Evolutionary conservation across 441 rosid genomes (phyloP).

Genomic region (Populus hybrid): DNA sequence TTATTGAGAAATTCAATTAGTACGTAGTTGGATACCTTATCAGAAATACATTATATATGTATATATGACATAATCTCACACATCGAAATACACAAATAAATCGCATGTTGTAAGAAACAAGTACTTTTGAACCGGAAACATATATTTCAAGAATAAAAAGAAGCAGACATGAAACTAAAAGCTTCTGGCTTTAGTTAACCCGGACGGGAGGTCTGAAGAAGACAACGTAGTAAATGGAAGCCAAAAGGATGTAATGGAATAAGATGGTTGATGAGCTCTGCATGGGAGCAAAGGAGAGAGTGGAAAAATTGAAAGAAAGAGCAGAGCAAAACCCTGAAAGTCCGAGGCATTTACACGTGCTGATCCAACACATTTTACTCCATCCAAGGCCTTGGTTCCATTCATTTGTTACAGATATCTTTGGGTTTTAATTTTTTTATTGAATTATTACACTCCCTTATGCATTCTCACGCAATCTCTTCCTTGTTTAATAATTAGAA

Average conservation of each 20-base stretch:
- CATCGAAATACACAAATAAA: too few relatives aligned
- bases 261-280: background rate
- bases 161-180: background rate
- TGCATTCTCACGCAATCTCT: constrained; percentile 44
- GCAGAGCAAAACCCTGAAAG: constrained; percentile 35
- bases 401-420: constrained; percentile 3
- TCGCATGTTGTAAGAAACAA: too few relatives aligned
- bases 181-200: background rate
- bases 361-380: constrained; percentile 27
- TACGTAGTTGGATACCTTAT: too few relatives aligned
- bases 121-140: background rate
- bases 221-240: background rate
- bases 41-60: too few relatives aligned
- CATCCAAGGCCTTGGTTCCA: constrained; percentile 31
- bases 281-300: background rate
- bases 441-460: constrained; percentile 16
- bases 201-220: background rate
- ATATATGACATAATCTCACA: too few relatives aligned
- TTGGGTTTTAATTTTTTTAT: background rate
- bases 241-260: background rate
- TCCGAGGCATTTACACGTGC: constrained; percentile 43
- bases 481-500: too few relatives aligned
- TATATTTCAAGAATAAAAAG: background rate
- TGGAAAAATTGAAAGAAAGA: background rate
- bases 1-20: too few relatives aligned